Evolutionary conservation across 495 filamentous ascomycete species (phyloP).

Genomic region (Jackrogersella minutella): DNA sequence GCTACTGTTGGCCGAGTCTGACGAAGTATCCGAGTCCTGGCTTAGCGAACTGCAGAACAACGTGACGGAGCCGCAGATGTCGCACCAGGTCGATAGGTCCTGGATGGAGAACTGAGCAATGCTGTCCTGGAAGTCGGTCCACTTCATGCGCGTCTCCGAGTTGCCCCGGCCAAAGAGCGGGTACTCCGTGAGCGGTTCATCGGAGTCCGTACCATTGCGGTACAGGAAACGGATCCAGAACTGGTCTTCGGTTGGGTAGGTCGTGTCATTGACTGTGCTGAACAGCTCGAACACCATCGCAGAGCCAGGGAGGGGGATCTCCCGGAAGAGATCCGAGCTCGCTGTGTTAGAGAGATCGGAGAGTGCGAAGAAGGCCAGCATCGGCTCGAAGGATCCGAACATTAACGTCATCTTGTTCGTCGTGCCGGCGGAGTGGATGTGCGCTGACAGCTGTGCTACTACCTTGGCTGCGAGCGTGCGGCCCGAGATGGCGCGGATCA

Average conservation of each 20-base stretch:
- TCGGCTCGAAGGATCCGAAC: slow-evolving; percentile 55
- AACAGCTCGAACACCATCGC: slow-evolving; percentile 56
- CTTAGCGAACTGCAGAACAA: slow-evolving; percentile 42
- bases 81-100: slow-evolving; percentile 45
- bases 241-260: slow-evolving; percentile 36
- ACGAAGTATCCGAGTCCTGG: not conserved
- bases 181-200: slow-evolving; percentile 37
- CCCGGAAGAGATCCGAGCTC: slow-evolving; percentile 33
- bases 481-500: slow-evolving; percentile 51
- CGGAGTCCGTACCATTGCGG: slow-evolving; percentile 44
- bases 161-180: slow-evolving; percentile 45
- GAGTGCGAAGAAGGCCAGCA: slow-evolving; percentile 53
- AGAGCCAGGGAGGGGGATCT: slow-evolving; percentile 50
- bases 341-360: slow-evolving; percentile 36
- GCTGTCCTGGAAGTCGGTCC: slow-evolving; percentile 35
- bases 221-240: slow-evolving; percentile 54
- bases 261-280: slow-evolving; percentile 37
- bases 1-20: not conserved
- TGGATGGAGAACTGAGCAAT: slow-evolving; percentile 40
- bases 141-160: slow-evolving; percentile 39
- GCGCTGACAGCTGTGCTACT: slow-evolving; percentile 39
- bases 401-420: slow-evolving; percentile 50
- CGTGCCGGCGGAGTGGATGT: slow-evolving; percentile 41
- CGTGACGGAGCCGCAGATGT: slow-evolving; percentile 37
- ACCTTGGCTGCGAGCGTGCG: slow-evolving; percentile 50